Conservation (phyloP, 1,284 basidiomycete species). For the Fomes fomentarius region DNA sequence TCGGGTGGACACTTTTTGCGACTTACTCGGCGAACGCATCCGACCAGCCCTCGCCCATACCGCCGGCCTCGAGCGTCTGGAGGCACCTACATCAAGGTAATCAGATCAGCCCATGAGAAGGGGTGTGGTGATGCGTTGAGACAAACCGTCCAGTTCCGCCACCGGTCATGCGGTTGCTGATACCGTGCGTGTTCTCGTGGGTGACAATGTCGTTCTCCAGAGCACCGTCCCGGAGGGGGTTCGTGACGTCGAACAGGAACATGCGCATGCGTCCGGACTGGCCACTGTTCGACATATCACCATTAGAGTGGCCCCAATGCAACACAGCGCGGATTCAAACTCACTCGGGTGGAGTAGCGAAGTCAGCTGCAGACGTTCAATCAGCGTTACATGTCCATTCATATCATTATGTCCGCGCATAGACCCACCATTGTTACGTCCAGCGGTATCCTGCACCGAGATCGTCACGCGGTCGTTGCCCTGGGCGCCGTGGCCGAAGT, state of each 20-base stretch:
- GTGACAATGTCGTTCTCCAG: slow-evolving; percentile 54
- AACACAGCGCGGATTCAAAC: not conserved
- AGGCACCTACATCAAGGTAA: slow-evolving; percentile 38
- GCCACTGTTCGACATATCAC: slow-evolving; percentile 1
- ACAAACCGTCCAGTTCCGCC: slow-evolving; percentile 45
- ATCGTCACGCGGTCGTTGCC: slow-evolving; percentile 45
- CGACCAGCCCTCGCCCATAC: slow-evolving; percentile 60
- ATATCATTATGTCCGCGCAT: not conserved
- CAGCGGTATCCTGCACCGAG: slow-evolving; percentile 42
- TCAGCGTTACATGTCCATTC: not conserved
- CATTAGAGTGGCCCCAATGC: not conserved
- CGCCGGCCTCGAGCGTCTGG: slow-evolving; percentile 51
- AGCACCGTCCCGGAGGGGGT: slow-evolving; percentile 46
- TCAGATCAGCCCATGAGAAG: not conserved
- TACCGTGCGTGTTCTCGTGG: slow-evolving; percentile 54
- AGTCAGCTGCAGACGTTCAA: slow-evolving; percentile 28
- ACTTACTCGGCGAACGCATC: slow-evolving; percentile 53
- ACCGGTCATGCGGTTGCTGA: slow-evolving; percentile 54
- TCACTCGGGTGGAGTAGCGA: slow-evolving; percentile 38
- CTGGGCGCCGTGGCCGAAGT: slow-evolving; percentile 45
- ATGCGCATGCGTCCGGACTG: slow-evolving; percentile 37
- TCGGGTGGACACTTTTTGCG: too few relatives aligned
- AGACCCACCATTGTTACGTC: slow-evolving; percentile 39
- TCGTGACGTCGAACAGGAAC: slow-evolving; percentile 44
- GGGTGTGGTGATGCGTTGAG: too few relatives aligned